Evolutionary conservation across 148 eudicot species (phyloP), one percentile per base, ranked within the genome.

Genomic region (Cornus controversa): DNA sequence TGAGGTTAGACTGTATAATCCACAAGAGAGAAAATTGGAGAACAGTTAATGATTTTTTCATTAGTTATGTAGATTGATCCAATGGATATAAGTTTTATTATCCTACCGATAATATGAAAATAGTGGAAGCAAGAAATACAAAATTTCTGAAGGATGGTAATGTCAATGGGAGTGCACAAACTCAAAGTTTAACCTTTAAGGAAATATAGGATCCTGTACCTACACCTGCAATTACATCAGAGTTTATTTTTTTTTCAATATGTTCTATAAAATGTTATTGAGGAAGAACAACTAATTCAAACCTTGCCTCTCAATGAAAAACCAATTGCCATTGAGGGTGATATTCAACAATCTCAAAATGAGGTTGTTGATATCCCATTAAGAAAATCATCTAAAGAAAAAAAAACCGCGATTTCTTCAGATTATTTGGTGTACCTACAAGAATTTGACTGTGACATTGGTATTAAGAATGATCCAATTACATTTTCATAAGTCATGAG

Each of bases 91-190:
- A 58, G 54, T 71, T 71, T 40, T 71, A 71, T 71, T n/a, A n/a
- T n/a, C n/a, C n/a, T n/a, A n/a, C n/a, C n/a, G n/a, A n/a, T n/a
- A n/a, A n/a, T n/a, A n/a, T 40, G 27, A 47, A 27, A 45, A 50
- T 76, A 58, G 70, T 62, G 58, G 75, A 70, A 24, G 34, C 75
- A 31, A 70, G 80, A 63, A 78, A 78, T 28, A 69, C 62, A 10
- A 64, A 60, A 0, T 78, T 64, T 64, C 76, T 72, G 63, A 14
- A 76, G 40, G n/a, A 76, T 63, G 63, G 72, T 54, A 27, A 60
- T 67, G 40, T 72, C 42, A 78, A 70, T 78, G 70, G 81, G 76
- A 71, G 71, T 63, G 76, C 63, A 71, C 70, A 26, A n/a, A n/a
- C n/a, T n/a, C n/a, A n/a, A n/a, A n/a, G n/a, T n/a, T n/a, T n/a